A percentile compares a stretch with the other conserved stretches of the same genome.
Conservation (phyloP, 345 rosid genomes). For the Camelina hispida region DNA sequence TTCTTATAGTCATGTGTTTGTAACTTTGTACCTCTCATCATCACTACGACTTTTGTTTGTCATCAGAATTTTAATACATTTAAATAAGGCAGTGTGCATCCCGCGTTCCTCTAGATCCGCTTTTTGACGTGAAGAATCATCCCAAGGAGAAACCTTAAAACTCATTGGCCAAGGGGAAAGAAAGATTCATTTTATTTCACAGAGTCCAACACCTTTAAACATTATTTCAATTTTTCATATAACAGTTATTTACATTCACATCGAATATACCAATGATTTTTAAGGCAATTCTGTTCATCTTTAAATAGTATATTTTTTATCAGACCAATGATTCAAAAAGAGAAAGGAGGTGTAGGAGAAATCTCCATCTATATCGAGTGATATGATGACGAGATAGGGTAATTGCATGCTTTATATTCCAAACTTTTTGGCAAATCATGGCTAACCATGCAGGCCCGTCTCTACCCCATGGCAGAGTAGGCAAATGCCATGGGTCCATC, state of each 20-base stretch:
- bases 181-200: neutral
- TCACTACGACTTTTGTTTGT: too few relatives aligned
- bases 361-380: constrained; percentile 9
- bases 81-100: too few relatives aligned
- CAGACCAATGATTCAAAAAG: constrained; percentile 26
- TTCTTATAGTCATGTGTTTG: too few relatives aligned
- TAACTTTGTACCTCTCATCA: too few relatives aligned
- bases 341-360: constrained; percentile 17
- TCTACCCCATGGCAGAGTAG: too few relatives aligned
- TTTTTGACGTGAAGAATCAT: neutral
- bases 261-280: too few relatives aligned
- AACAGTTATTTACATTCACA: constrained; percentile 8
- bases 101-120: too few relatives aligned
- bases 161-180: neutral
- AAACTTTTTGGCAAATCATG: constrained; percentile 46
- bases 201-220: neutral
- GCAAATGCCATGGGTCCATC: too few relatives aligned
- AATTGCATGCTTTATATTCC: constrained; percentile 34
- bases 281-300: too few relatives aligned
- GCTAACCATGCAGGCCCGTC: constrained; percentile 2
- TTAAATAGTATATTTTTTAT: neutral
- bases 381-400: constrained; percentile 19
- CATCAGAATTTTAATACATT: too few relatives aligned
- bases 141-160: neutral
- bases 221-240: neutral